Base-by-base conservation (phyloP, 192 early-diverging fungal genomes). In the Coemansia sp. region DNA sequence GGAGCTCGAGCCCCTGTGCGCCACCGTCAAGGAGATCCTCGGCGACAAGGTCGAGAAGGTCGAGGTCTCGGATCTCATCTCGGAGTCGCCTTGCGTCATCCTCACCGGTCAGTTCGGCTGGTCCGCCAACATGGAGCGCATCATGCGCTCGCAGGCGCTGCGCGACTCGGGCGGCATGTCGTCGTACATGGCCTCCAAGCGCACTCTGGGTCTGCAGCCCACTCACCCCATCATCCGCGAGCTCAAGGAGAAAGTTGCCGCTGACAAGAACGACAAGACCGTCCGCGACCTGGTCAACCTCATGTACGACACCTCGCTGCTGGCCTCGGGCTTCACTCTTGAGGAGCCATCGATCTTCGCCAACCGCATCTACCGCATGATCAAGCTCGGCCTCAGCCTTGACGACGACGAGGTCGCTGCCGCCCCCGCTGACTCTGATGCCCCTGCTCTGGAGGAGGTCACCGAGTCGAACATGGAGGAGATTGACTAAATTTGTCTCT, bases 81-180 rank as follows among this genome's bases (percentile, higher is more conserved):
- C 91, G 72, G 94, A 96, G 88, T 97, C 96, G 44, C 98, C 98
- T 55, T 98, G 97, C 89, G 97, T 97, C 64, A 91, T 99, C 78
- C 93, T 97, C 82, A 98, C 98, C 69, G 96, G 96, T 72, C 96
- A 98, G 86, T 97, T 93, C 78, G 98, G 97, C 68, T 99, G 97
- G 97, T 97, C 97, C 47, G 97, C 96, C 77, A 99, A 98, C 93
- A 98, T 99, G 96, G 98, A 99, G 89, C 96, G 98, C 90, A 98
- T 99, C 93, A 99, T 99, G 98, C 98, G 96, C 89, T 95, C 98
- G 63, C 98, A 99, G 88, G 97, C 98, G 49, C 92, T 99, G 84
- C 94, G 97, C 86, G 97, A 99, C 87, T 93, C 92, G 47, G 94
- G 92, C 76, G 94, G 92, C 81, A 98, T 98, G 98, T 94, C 95